Base-by-base conservation (phyloP, 306 rosid species). In the Trifolium fragiferum region DNA sequence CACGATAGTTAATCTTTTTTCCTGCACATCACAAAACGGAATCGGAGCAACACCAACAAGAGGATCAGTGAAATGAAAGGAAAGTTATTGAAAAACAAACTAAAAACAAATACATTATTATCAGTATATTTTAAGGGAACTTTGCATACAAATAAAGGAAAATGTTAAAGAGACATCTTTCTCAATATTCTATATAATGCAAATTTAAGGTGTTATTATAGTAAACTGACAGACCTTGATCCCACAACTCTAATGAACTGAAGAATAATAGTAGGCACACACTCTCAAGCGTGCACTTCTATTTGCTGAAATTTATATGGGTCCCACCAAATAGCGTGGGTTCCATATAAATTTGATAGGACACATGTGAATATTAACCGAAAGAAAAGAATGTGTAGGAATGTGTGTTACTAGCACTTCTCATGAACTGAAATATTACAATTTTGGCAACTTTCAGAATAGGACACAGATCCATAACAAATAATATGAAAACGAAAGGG, bases 51-150 rank as follows among this genome's bases (percentile, higher is more conserved):
- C 18, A 68, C 63, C 54, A 50, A 43, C 27, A 19, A 66, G 51
- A 70, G 51, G 20, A 23, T 57, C 30, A 32, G 76, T 43, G 60
- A 66, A 66, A 49, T 66, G 21, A 72, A 35, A 60, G 47, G 43
- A 67, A 41, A 41, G 18, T 21, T 54, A 37, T 10, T 46, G 27
- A 19, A 50, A 44, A 73, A 50, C 20, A 49, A 40, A 40, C 18
- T 43, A 68, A 69, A 68, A 73, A 18, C 54, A 68, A 73, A 61
- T 65, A 27, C 11, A 82, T 7, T 38, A 44, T 13, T 21, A 69
- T 66, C 55, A 11, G 53, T 27, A 53, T 27, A 4, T 47, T 27
- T 32, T 4, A 75, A 70, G 63, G 27, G 38, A 51, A 51, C 76
- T 40, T 46, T 69, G 21, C 33, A 75, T 4, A 7, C 35, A 23